Evolutionary conservation across 805 yeast genomes (phyloP).

Genomic region (Zygosaccharomyces pseudorouxii): DNA sequence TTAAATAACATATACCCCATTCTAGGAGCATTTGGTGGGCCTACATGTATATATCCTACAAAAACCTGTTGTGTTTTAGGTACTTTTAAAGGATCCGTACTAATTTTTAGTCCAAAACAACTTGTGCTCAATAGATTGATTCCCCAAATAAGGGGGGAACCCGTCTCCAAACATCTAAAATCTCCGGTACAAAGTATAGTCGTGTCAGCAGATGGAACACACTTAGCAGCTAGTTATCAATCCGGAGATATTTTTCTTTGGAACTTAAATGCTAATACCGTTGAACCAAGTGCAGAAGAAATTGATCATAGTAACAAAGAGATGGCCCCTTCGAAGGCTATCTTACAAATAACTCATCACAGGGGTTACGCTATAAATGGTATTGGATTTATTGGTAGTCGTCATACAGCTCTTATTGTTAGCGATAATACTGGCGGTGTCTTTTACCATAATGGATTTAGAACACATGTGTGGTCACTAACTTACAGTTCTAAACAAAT

Average conservation of each 20-base stretch:
- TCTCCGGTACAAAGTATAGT: constrained; percentile 53
- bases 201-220: constrained; percentile 64
- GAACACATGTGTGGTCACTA: constrained; percentile 37
- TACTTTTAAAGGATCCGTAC: constrained; percentile 59
- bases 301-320: constrained; percentile 20
- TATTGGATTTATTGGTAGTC: constrained; percentile 44
- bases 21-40: constrained; percentile 46
- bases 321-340: constrained; percentile 19
- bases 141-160: constrained; percentile 14
- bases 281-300: constrained; percentile 20
- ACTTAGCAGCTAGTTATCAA: constrained; percentile 62
- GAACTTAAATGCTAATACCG: constrained; percentile 43
- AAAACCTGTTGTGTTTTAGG: constrained; percentile 55
- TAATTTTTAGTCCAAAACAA: constrained; percentile 69
- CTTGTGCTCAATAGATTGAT: constrained; percentile 40
- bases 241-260: constrained; percentile 66
- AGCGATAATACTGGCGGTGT: constrained; percentile 55
- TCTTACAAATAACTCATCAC: constrained; percentile 35
- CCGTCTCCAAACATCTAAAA: constrained; percentile 17
- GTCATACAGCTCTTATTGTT: constrained; percentile 53
- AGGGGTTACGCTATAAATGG: constrained; percentile 37
- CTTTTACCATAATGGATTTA: constrained; percentile 58
- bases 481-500: constrained; percentile 23
- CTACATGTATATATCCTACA: constrained; percentile 43
- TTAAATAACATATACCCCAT: constrained; percentile 25